Base-by-base conservation (phyloP, 1,284 basidiomycete species). In the Pholiota adiposa region DNA sequence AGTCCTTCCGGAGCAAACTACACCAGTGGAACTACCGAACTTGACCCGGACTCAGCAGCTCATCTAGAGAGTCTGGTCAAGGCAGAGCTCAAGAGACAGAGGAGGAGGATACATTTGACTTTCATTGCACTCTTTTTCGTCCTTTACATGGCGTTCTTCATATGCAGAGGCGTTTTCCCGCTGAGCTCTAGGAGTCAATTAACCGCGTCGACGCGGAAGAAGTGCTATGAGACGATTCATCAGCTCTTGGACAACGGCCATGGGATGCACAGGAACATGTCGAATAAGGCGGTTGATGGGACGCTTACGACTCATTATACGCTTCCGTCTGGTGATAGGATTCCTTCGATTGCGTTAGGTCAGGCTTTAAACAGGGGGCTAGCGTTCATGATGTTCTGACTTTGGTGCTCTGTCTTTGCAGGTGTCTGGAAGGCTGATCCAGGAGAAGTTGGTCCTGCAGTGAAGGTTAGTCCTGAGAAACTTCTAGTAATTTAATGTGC, bases 321-420 rank as follows among this genome's bases (percentile, higher is more conserved):
- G 0, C 73, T 89, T 12, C 83, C 84, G 4, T 86, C 84, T 21
- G 87, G 87, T 0, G 83, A 87, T 63, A 76, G 79, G 61, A 88
- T 89, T 43, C 87, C 87, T 0, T 78, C 81, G 27, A 79, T 87
- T 49, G 86, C 85, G 12, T 75, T 87, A 38, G 85, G 84, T 83
- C 71, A 12, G 61, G 33, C 33, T 19, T n/a, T 34, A 14, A 27
- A 50, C 2, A 11, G 7, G 19, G n/a, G 14, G 14, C n/a, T 6
- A 38, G 7, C 18, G 43, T 55, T n/a, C 14, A 14, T 21, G 18
- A 25, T 11, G 16, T 23, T 18, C 27, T 49, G 41, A 43, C n/a
- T 55, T n/a, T n/a, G n/a, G 38, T 50, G 40, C 21, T 51, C 31
- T 46, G 11, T 51, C 1, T 53, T 54, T 29, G 5, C 21, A 87